phyloP scores from a whole-genome alignment of 2,329 filamentous ascomycete species.

The Apiospora kogelbergensis region DNA sequence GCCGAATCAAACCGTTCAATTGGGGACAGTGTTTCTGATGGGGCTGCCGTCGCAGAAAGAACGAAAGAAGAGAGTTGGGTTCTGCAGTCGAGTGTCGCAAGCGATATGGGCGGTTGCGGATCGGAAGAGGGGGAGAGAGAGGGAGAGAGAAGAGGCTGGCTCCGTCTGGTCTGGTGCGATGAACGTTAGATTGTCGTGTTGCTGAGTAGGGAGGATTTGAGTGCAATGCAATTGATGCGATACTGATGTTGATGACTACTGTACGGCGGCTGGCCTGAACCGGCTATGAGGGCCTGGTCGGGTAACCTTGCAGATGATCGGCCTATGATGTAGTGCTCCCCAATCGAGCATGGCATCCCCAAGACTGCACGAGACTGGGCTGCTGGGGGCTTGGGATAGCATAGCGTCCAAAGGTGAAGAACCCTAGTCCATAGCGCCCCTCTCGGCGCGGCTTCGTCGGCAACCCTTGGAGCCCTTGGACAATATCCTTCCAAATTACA shows the following conservation, averaged over 20 bases:
- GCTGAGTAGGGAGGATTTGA: conserved; percentile 4
- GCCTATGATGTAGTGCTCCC: conserved; percentile 27
- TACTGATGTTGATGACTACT: neutral
- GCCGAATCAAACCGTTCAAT: neutral
- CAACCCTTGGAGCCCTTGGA: conserved; percentile 1
- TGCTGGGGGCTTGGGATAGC: neutral
- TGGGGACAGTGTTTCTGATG: neutral
- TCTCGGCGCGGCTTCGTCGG: conserved; percentile 7
- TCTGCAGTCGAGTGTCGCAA: neutral
- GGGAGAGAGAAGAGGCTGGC: neutral
- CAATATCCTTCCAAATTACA: conserved; percentile 5
- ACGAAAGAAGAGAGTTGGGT: neutral
- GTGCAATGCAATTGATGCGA: conserved; percentile 1
- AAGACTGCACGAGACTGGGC: no score
- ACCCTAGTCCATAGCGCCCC: conserved; percentile 8
- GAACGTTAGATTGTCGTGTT: neutral
- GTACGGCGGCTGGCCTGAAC: neutral
- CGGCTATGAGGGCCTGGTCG: conserved; percentile 6
- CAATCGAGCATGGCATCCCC: neutral
- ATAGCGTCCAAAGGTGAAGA: neutral
- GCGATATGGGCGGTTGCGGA: neutral
- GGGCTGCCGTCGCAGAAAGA: neutral
- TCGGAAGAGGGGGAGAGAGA: neutral
- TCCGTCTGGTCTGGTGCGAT: neutral
- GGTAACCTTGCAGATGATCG: conserved; percentile 19